Evolutionary conservation across 2,329 filamentous ascomycete species (phyloP).

Genomic region (Diaporthe citri): DNA sequence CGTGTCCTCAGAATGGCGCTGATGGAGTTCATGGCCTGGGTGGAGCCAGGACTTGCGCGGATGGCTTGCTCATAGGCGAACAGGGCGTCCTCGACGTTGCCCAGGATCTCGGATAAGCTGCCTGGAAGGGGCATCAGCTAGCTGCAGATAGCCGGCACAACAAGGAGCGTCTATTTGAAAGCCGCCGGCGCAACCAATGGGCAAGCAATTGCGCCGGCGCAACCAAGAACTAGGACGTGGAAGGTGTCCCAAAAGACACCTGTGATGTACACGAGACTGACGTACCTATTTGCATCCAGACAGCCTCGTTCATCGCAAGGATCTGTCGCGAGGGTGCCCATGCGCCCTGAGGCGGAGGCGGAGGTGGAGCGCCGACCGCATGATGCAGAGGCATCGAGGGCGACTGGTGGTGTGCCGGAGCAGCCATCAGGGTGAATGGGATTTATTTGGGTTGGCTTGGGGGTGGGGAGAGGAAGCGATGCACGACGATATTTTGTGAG

Average conservation of each 20-base stretch:
- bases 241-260: constrained; percentile 20
- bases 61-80: constrained; percentile 91
- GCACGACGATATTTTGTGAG: constrained; percentile 8
- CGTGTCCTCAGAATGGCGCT: constrained; percentile 91
- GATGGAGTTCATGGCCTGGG: constrained; percentile 93
- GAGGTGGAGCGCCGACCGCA: constrained; percentile 69
- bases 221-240: background rate
- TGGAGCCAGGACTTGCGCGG: constrained; percentile 87
- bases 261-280: constrained; percentile 38
- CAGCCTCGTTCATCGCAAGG: constrained; percentile 82
- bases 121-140: constrained; percentile 65
- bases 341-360: constrained; percentile 67
- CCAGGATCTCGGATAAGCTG: constrained; percentile 86
- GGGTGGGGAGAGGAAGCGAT: constrained; percentile 3
- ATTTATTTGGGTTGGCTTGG: constrained; percentile 18
- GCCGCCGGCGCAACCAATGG: background rate
- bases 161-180: background rate
- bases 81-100: constrained; percentile 89
- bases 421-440: constrained; percentile 68
- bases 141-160: constrained; percentile 42
- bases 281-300: constrained; percentile 95
- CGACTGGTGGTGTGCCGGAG: constrained; percentile 77
- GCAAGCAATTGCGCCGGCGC: constrained; percentile 7
- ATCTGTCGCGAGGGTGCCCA: constrained; percentile 81
- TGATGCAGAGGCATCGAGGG: constrained; percentile 78